phyloP scores from a whole-genome alignment of 495 filamentous ascomycete species.

The Lophiotrema nucula region DNA sequence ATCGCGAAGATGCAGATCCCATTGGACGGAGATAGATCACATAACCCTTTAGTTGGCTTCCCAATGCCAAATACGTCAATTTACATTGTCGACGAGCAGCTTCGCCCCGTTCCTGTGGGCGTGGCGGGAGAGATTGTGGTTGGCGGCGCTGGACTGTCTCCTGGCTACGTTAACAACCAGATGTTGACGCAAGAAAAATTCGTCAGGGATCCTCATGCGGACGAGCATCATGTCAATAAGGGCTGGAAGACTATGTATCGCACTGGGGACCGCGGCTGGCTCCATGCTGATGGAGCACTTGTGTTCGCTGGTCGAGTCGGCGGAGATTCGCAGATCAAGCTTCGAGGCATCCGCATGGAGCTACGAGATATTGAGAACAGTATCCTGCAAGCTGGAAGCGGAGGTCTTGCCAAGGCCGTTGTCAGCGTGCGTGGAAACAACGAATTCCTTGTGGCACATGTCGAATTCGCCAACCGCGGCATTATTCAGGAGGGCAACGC shows the following conservation, averaged over 20 bases:
- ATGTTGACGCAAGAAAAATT: not conserved
- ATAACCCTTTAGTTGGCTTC: not conserved
- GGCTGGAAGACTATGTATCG: not conserved
- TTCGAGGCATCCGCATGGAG: not conserved
- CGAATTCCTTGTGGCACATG: not conserved
- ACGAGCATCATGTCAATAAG: not conserved
- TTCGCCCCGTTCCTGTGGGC: not conserved
- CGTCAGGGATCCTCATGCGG: not conserved
- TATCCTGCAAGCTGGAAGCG: not conserved
- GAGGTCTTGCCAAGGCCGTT: not conserved
- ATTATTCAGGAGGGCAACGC: not conserved
- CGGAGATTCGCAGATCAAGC: not conserved
- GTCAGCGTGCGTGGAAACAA: not conserved
- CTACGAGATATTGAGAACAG: not conserved
- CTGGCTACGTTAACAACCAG: not conserved
- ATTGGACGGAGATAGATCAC: not conserved
- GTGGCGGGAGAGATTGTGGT: not conserved
- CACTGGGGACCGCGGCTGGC: not conserved
- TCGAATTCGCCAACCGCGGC: not conserved
- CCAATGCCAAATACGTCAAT: not conserved
- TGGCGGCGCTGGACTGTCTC: not conserved
- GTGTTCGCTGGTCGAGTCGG: not conserved
- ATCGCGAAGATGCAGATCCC: not conserved
- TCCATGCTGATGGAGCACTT: not conserved
- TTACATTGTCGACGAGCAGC: not conserved